Percentiles rank a stretch among this genome's conserved stretches.
Evolutionary conservation across 768 basidiomycete genomes (phyloP).

Genomic region (Trametopsis cervina): DNA sequence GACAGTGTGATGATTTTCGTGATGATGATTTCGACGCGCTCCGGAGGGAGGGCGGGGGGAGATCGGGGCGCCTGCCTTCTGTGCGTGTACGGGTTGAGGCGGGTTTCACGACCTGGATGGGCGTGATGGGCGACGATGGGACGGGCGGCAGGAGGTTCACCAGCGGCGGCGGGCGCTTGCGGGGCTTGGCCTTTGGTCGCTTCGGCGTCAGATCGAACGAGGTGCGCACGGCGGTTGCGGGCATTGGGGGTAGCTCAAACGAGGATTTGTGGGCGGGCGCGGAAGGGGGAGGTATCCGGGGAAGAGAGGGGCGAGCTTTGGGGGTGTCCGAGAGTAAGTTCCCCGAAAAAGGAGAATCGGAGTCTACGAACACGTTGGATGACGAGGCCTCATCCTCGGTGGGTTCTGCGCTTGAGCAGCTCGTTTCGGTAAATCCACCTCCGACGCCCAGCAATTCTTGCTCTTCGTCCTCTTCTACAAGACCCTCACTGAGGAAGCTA

Average conservation of each 20-base stretch:
- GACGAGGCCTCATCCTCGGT: constrained; percentile 25
- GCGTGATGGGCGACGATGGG: constrained; percentile 61
- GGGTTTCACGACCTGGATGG: constrained; percentile 35
- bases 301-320: constrained; percentile 20
- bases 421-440: constrained; percentile 45
- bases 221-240: constrained; percentile 45
- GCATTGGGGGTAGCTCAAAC: constrained; percentile 46
- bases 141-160: constrained; percentile 62
- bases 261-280: constrained; percentile 40
- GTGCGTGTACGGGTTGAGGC: constrained; percentile 42
- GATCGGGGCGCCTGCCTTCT: constrained; percentile 46
- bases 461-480: constrained; percentile 81
- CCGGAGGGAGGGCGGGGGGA: constrained; percentile 50
- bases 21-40: constrained; percentile 17
- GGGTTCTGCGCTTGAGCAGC: constrained; percentile 27
- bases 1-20: constrained; percentile 7
- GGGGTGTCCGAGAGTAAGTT: constrained; percentile 19
- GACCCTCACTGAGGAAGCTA: constrained; percentile 72
- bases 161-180: constrained; percentile 49
- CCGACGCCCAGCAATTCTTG: constrained; percentile 62
- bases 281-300: constrained; percentile 18
- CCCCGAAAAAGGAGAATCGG: constrained; percentile 9
- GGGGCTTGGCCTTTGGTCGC: constrained; percentile 34
- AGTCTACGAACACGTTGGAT: constrained; percentile 22
- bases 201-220: constrained; percentile 38